Evolutionary conservation across 2,329 filamentous ascomycete species (phyloP), one percentile per base, ranked within the genome.

Genomic region (Epichloe festucae): DNA sequence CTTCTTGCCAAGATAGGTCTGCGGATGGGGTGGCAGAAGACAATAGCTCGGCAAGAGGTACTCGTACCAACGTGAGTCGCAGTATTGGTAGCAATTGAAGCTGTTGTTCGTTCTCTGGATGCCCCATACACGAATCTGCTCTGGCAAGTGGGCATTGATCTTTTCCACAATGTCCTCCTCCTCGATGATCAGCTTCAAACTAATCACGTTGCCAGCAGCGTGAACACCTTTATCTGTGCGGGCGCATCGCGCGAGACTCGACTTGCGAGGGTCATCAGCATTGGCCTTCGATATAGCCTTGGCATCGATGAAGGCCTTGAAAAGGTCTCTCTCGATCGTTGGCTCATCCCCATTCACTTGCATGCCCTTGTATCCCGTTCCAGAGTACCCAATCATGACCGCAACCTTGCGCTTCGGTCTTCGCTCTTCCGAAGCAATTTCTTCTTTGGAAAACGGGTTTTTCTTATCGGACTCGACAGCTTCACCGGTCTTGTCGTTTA

Each of bases 161-260:
- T 88, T 95, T 52, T 89, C 73, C 23, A 97, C 83, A 47, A 96
- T 81, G 56, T 95, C 82, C 11, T 82, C 77, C 53, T 97, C 91
- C 68, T 97, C 91, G 46, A 96, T 84, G 60, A 98, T 97, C 59
- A 98, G 75, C 72, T 98, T 98, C 61, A 97, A 68, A 35, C 89
- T 95, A 55, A 97, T 88, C 62, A 97, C 84, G 63, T 97, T 97
- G 49, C 91, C 93, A 1, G 91, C 91, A 1, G 91, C 91, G 67
- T 97, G 91, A 2, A 97, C 91, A 51, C 93, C 93, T 73, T 97
- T 98, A 71, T 98, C 93, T 0, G 93, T 98, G 56, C 93, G 79
- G 4, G 93, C 93, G 67, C 93, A 98, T 57, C 93, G 85, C 50
- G 95, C 87, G 46, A 98, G 79, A 49, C 89, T 90, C 2, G 89